Conservation (phyloP, 2,329 filamentous ascomycete species). For the Aureobasidium sp. region DNA sequence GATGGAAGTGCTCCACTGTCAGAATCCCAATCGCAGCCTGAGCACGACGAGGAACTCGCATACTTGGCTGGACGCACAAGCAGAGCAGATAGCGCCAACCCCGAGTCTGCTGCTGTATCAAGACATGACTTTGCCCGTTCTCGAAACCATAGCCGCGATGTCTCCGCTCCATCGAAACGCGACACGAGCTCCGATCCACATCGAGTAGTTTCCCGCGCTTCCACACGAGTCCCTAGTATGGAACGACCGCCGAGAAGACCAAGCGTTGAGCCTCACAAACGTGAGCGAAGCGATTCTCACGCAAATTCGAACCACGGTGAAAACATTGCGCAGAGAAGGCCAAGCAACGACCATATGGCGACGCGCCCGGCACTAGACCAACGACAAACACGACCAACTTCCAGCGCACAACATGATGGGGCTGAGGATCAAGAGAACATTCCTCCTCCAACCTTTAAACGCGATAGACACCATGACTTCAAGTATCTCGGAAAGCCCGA, state of each 20-base stretch:
- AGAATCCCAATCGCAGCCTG: not conserved
- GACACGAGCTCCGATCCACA: slow-evolving; percentile 21
- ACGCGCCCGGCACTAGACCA: slow-evolving; percentile 26
- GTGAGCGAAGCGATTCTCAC: slow-evolving; percentile 5
- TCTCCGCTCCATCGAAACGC: slow-evolving; percentile 23
- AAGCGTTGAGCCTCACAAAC: slow-evolving; percentile 20
- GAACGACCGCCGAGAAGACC: slow-evolving; percentile 23
- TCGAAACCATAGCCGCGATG: slow-evolving; percentile 21
- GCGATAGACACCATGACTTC: slow-evolving; percentile 49
- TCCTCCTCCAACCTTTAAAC: slow-evolving; percentile 61
- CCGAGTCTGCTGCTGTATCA: slow-evolving; percentile 25
- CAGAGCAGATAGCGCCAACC: slow-evolving; percentile 26
- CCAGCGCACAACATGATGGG: slow-evolving; percentile 52
- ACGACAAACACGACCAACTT: slow-evolving; percentile 41
- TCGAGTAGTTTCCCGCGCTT: slow-evolving; percentile 23
- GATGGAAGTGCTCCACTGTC: slow-evolving; percentile 22
- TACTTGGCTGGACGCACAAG: slow-evolving; percentile 19
- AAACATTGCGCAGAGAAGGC: not conserved
- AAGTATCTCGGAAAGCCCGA: slow-evolving; percentile 50
- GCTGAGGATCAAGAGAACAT: slow-evolving; percentile 81
- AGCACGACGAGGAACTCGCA: slow-evolving; percentile 1
- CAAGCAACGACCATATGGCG: slow-evolving; percentile 23
- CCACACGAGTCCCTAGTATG: slow-evolving; percentile 27
- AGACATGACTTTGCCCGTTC: slow-evolving; percentile 30
- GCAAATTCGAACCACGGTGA: not conserved